Conservation (phyloP, 345 rosid genomes). For the sweet orange (Citrus sinensis) region DNA sequence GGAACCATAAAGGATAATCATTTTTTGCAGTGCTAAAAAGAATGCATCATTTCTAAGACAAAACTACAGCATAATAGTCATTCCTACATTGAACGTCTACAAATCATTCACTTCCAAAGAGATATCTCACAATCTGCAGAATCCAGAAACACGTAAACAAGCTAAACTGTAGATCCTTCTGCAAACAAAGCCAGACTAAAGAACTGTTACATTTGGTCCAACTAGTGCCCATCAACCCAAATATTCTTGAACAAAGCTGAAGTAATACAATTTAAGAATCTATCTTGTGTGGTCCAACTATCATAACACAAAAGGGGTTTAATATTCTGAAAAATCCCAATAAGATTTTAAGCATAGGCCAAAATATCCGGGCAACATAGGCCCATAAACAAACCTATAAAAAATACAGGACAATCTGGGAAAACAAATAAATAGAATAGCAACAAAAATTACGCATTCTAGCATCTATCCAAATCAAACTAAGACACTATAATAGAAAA, state of each 20-base stretch:
- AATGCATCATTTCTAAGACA: neutral
- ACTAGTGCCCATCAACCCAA: neutral
- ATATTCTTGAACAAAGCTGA: neutral
- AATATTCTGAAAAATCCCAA: neutral
- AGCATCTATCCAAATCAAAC: neutral
- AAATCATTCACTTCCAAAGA: neutral
- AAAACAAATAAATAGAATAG: neutral
- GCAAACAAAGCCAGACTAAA: neutral
- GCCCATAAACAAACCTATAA: neutral
- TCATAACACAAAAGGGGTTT: neutral
- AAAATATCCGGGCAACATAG: neutral
- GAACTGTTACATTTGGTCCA: neutral
- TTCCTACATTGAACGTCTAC: neutral
- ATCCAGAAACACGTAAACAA: neutral
- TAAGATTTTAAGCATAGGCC: neutral
- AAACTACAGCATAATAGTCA: neutral
- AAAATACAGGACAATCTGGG: neutral
- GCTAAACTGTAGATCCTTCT: neutral
- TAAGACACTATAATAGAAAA: neutral
- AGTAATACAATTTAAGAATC: neutral
- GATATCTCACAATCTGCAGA: neutral
- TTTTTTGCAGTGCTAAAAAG: neutral
- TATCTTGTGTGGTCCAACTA: neutral
- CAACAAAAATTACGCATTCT: neutral
- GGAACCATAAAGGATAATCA: neutral